These are phyloP conservation scores for Clavispora carvajalis DNA, from an alignment of 805 yeast genomes.

Conservation along the genomic window DNA sequence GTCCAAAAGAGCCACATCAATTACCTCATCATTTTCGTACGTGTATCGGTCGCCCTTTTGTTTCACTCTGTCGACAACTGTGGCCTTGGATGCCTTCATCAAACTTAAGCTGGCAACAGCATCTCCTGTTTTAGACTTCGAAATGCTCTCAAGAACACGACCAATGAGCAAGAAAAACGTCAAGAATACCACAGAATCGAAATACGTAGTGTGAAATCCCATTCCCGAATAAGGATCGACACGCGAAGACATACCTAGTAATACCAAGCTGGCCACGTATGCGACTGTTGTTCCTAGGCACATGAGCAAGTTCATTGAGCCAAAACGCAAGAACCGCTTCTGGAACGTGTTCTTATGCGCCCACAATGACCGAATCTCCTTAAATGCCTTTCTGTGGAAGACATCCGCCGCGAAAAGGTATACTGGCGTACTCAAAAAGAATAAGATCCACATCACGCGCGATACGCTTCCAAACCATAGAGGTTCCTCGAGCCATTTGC, in stretches of 20 bases:
- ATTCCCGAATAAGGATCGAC: conserved; percentile 14
- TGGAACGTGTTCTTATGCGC: conserved; percentile 47
- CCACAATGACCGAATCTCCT: conserved; percentile 58
- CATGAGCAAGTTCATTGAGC: conserved; percentile 74
- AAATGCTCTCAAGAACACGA: conserved; percentile 57
- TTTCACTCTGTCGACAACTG: conserved; percentile 30
- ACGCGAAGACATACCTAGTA: conserved; percentile 43
- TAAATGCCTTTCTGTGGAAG: conserved; percentile 62
- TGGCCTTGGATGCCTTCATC: conserved; percentile 48
- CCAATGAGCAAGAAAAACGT: conserved; percentile 71
- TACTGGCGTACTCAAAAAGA: conserved; percentile 64
- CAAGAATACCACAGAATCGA: conserved; percentile 74
- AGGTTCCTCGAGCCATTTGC: conserved; percentile 55
- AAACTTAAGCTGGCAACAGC: conserved; percentile 52
- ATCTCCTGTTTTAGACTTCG: conserved; percentile 63
- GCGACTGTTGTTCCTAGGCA: conserved; percentile 69
- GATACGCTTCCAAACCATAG: conserved; percentile 59
- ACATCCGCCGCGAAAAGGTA: conserved; percentile 71
- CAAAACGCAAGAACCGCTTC: conserved; percentile 59
- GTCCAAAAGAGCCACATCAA: conserved; percentile 44
- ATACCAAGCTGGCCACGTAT: conserved; percentile 60
- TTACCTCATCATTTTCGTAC: conserved; percentile 23
- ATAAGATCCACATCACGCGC: conserved; percentile 59
- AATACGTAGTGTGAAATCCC: conserved; percentile 61
- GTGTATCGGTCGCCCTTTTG: conserved; percentile 3